These are phyloP conservation scores for Pouteria glomerata DNA, from an alignment of 148 eudicot genomes.

Conservation along the genomic window DNA sequence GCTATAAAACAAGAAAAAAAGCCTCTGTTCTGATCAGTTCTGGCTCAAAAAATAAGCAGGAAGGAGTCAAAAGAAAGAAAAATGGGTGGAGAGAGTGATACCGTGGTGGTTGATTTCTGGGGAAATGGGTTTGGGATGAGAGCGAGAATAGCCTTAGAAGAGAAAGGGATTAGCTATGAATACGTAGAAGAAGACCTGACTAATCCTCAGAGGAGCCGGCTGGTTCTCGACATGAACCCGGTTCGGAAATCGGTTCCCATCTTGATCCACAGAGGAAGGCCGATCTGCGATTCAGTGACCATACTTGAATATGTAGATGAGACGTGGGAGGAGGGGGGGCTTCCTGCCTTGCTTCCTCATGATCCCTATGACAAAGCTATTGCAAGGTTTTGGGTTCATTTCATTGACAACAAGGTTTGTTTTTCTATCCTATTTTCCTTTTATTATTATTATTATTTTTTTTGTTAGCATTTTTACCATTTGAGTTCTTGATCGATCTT, in stretches of 20 bases:
- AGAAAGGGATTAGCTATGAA: background rate
- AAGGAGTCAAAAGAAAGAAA: too few relatives aligned
- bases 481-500: too few relatives aligned
- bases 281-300: background rate
- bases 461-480: too few relatives aligned
- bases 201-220: background rate
- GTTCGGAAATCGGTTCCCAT: background rate
- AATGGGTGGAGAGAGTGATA: too few relatives aligned
- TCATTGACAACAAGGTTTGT: slow-evolving; percentile 9
- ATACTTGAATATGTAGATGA: slow-evolving; percentile 4
- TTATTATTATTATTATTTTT: too few relatives aligned
- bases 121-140: background rate
- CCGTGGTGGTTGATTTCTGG: too few relatives aligned
- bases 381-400: background rate
- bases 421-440: background rate
- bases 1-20: too few relatives aligned
- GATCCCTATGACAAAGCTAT: background rate
- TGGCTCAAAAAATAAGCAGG: too few relatives aligned
- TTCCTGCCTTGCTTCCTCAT: background rate
- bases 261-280: slow-evolving; percentile 1
- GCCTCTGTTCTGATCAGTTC: too few relatives aligned
- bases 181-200: background rate
- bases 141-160: background rate
- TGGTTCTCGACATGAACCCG: slow-evolving; percentile 5
- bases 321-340: too few relatives aligned